A percentile compares a stretch with the other conserved stretches of the same genome.
phyloP scores from a whole-genome alignment of 257 asterid genomes.

The Gentiana macrophylla region DNA sequence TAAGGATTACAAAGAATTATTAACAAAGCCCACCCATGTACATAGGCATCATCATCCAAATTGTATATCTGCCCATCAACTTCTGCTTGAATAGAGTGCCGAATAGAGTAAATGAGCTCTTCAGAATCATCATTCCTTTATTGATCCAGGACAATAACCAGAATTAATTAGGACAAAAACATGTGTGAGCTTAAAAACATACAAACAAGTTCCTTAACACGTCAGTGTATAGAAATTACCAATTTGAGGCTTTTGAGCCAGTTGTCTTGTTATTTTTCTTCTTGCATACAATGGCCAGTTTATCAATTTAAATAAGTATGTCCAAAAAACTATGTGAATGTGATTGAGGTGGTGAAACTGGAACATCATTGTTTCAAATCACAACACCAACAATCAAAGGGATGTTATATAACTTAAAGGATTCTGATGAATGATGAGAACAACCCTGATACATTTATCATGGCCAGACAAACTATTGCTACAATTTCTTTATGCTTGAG shows the following conservation, averaged over 20 bases:
- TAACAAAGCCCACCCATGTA: conserved; percentile 38
- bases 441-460: no score
- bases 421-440: no score
- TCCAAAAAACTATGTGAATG: no score
- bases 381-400: no score
- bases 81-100: conserved; percentile 36
- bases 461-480: no score
- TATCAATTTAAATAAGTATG: no score
- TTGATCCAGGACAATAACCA: not conserved
- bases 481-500: no score
- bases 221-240: not conserved
- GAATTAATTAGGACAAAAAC: not conserved
- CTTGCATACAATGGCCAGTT: not conserved
- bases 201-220: no score
- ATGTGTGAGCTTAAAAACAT: not conserved
- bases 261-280: not conserved
- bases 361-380: no score
- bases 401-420: no score
- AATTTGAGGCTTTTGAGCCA: not conserved
- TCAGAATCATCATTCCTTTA: conserved; percentile 11
- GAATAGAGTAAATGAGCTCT: conserved; percentile 30
- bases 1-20: no score
- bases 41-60: conserved; percentile 57
- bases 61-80: conserved; percentile 40
- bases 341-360: no score